Percentiles rank a stretch among this genome's conserved stretches.
Conservation (phyloP, 257 asterid genomes). For the Ehretia macrophylla region DNA sequence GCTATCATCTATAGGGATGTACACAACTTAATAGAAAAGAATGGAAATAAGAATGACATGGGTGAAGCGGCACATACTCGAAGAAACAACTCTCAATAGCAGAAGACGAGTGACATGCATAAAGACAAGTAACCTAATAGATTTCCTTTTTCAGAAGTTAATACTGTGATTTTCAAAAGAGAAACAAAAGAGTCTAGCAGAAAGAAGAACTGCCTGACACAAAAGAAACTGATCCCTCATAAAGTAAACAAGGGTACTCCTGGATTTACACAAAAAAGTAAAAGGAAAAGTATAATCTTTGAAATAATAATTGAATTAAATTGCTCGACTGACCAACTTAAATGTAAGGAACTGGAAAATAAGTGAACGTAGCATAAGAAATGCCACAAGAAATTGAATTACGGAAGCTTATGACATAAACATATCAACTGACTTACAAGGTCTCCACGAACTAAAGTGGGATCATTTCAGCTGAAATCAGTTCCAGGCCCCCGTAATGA, state of each 20-base stretch:
- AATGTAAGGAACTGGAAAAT: constrained; percentile 36
- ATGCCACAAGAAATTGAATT: constrained; percentile 61
- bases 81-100: no score
- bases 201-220: not conserved
- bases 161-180: not conserved
- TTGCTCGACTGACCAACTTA: not conserved
- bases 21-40: no score
- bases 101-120: no score
- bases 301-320: constrained; percentile 18
- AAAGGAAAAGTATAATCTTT: constrained; percentile 21
- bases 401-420: constrained; percentile 45
- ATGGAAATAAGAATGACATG: no score
- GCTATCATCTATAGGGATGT: no score
- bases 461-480: constrained; percentile 87
- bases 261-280: constrained; percentile 20
- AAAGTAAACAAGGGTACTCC: constrained; percentile 18
- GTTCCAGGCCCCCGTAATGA: constrained; percentile 95
- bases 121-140: no score
- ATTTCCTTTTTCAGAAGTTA: not conserved
- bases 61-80: no score
- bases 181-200: not conserved
- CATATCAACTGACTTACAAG: constrained; percentile 81
- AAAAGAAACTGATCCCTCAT: constrained; percentile 1
- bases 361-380: constrained; percentile 31
- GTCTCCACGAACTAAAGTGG: constrained; percentile 82